These are phyloP conservation scores for Saccharomycopsis sp. DNA, from an alignment of 805 yeast species.

Conservation along the genomic window DNA sequence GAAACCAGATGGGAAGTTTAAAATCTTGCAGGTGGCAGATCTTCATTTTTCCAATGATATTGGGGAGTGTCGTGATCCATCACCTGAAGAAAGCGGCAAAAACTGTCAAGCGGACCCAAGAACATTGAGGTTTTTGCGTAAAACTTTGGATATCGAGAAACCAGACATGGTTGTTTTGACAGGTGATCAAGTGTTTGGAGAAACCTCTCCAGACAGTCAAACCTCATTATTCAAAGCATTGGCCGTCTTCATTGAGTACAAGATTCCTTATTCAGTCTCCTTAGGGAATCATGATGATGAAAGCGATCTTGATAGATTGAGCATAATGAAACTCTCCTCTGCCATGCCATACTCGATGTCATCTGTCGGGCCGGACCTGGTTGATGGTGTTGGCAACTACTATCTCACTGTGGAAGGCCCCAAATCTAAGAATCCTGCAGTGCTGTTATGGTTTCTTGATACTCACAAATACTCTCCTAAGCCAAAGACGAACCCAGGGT, in stretches of 20 bases:
- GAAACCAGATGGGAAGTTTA: constrained; percentile 46
- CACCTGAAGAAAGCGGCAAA: constrained; percentile 40
- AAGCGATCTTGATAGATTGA: constrained; percentile 55
- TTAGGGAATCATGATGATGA: constrained; percentile 96
- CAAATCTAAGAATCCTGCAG: constrained; percentile 34
- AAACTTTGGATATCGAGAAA: constrained; percentile 61
- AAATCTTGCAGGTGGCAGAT: constrained; percentile 85
- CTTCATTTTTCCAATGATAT: constrained; percentile 81
- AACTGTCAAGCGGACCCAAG: constrained; percentile 74
- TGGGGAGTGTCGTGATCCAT: constrained; percentile 74
- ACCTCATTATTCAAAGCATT: constrained; percentile 75
- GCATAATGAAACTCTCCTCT: constrained; percentile 50
- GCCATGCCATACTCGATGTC: constrained; percentile 66
- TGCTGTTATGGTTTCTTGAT: constrained; percentile 72
- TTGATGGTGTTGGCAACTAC: constrained; percentile 84
- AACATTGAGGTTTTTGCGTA: constrained; percentile 54
- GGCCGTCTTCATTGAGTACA: constrained; percentile 55
- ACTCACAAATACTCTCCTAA: constrained; percentile 68
- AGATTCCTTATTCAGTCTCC: constrained; percentile 77
- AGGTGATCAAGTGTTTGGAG: constrained; percentile 91
- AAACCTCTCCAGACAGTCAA: constrained; percentile 68
- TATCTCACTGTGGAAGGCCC: constrained; percentile 44
- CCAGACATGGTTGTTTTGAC: constrained; percentile 85
- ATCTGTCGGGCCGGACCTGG: constrained; percentile 52
- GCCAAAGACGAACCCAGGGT: constrained; percentile 67